A percentile compares a stretch with the other conserved stretches of the same genome.
phyloP scores from a whole-genome alignment of 2,329 filamentous ascomycete species.

The Cladobotryum mycophilum region DNA sequence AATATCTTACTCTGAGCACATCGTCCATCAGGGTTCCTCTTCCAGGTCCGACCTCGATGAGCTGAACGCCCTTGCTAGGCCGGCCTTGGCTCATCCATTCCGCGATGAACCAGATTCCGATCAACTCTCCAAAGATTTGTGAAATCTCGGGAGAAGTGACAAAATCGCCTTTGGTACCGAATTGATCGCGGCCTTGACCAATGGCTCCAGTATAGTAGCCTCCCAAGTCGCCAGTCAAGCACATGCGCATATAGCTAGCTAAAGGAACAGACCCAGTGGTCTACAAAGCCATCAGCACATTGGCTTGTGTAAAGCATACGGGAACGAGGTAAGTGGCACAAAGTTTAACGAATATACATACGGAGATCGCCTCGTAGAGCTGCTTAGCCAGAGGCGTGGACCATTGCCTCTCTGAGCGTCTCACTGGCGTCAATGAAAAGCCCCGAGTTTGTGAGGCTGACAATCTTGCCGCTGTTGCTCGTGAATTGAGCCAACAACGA shows the following conservation, averaged over 20 bases:
- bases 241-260: slow-evolving; percentile 97
- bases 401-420: slow-evolving; percentile 57
- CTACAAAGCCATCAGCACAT: slow-evolving; percentile 19
- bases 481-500: background rate
- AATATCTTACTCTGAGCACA: slow-evolving; percentile 66
- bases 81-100: slow-evolving; percentile 93
- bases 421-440: slow-evolving; percentile 21
- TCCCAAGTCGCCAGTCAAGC: slow-evolving; percentile 80
- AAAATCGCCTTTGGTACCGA: slow-evolving; percentile 90
- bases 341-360: slow-evolving; percentile 45
- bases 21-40: slow-evolving; percentile 96
- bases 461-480: background rate
- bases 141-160: slow-evolving; percentile 97
- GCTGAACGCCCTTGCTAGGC: slow-evolving; percentile 66
- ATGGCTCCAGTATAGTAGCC: slow-evolving; percentile 87
- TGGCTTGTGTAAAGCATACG: background rate
- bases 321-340: background rate
- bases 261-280: slow-evolving; percentile 85
- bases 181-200: slow-evolving; percentile 68
- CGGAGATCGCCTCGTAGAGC: slow-evolving; percentile 78
- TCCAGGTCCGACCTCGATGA: slow-evolving; percentile 92
- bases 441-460: slow-evolving; percentile 8
- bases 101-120: slow-evolving; percentile 90
- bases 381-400: slow-evolving; percentile 88
- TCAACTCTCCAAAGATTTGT: slow-evolving; percentile 89